A percentile compares a stretch with the other conserved stretches of the same genome.
Conservation (phyloP, 768 basidiomycete species). For the Tulasnella sp. region DNA sequence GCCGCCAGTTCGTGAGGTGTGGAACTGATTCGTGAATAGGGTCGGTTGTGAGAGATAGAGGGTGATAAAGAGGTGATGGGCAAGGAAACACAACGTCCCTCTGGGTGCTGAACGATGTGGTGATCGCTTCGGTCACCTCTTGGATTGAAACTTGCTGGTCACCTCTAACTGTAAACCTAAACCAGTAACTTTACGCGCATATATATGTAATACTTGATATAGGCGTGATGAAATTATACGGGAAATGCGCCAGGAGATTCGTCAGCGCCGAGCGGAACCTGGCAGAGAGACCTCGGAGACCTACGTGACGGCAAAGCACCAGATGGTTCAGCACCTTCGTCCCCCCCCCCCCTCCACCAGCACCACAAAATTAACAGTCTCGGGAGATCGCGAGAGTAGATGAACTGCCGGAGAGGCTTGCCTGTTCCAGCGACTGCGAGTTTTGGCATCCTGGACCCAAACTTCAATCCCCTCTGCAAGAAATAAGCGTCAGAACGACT, state of each 20-base stretch:
- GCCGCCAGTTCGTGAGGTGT: constrained; percentile 49
- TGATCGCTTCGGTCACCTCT: constrained; percentile 82
- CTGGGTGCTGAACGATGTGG: constrained; percentile 73
- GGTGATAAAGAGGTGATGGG: neutral
- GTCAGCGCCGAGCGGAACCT: neutral
- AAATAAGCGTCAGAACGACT: neutral
- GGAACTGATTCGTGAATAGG: constrained; percentile 2
- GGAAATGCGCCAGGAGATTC: no score
- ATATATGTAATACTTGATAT: neutral
- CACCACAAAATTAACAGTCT: constrained; percentile 93
- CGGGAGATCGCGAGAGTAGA: constrained; percentile 91
- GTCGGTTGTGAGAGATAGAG: neutral
- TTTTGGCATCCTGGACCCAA: constrained; percentile 63
- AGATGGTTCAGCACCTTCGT: constrained; percentile 88
- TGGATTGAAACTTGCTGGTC: constrained; percentile 93
- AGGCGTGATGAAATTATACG: no score
- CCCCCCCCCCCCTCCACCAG: constrained; percentile 88
- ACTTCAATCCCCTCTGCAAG: constrained; percentile 37
- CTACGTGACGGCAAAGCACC: constrained; percentile 49
- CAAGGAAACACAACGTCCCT: constrained; percentile 41
- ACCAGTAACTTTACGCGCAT: neutral
- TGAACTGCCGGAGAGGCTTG: constrained; percentile 90
- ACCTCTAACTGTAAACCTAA: constrained; percentile 63
- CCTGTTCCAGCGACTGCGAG: constrained; percentile 89
- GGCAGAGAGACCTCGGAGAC: neutral